phyloP scores from a whole-genome alignment of 2,329 filamentous ascomycete species.

The Sarocladium oryzae region DNA sequence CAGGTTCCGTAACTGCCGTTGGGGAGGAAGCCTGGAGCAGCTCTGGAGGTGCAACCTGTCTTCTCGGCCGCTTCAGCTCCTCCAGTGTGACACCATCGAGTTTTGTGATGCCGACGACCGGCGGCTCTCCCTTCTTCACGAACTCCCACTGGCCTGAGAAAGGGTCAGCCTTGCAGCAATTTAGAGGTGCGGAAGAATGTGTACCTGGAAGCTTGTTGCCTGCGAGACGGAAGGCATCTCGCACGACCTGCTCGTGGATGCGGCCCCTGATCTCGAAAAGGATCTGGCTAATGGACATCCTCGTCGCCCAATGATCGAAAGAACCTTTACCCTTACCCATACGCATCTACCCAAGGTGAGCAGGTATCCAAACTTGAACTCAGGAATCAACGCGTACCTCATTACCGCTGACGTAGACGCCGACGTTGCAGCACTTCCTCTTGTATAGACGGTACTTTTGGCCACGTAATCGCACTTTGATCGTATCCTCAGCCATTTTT shows the following conservation, averaged over 20 bases:
- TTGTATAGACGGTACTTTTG: conserved; percentile 92
- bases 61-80: conserved; percentile 73
- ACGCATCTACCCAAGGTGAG: conserved; percentile 53
- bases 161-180: conserved; percentile 16
- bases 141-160: conserved; percentile 75
- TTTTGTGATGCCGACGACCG: conserved; percentile 90
- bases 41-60: conserved; percentile 47
- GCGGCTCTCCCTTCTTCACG: conserved; percentile 83
- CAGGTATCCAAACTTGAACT: neutral
- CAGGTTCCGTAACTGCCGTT: conserved; percentile 25
- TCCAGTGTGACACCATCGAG: conserved; percentile 78
- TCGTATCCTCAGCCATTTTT: conserved; percentile 88
- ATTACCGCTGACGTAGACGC: conserved; percentile 92
- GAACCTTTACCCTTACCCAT: conserved; percentile 99
- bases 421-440: conserved; percentile 84
- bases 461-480: conserved; percentile 79
- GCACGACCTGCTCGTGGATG: conserved; percentile 88
- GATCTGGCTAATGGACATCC: conserved; percentile 84
- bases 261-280: conserved; percentile 89
- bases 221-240: conserved; percentile 88
- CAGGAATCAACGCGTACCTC: conserved; percentile 51
- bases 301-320: conserved; percentile 92
- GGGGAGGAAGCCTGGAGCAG: conserved; percentile 27
- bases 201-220: conserved; percentile 90
- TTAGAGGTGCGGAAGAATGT: conserved; percentile 17